Evolutionary conservation across 2,329 filamentous ascomycete genomes (phyloP).

Genomic region (Tolypocladium inflatum): DNA sequence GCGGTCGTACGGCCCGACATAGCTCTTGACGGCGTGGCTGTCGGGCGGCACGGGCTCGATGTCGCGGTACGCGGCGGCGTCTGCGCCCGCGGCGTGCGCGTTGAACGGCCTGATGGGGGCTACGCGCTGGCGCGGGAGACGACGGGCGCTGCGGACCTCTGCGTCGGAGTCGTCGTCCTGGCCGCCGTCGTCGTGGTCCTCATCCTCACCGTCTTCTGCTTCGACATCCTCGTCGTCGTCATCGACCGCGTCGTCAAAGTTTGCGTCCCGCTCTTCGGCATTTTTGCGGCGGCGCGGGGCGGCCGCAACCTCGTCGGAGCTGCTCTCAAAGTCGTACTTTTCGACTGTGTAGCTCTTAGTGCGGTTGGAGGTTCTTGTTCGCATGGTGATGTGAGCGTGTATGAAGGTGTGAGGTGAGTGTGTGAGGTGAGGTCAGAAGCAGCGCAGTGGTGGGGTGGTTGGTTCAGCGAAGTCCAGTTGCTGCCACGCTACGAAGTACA

Average conservation of each 20-base stretch:
- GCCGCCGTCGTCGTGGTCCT: constrained; percentile 8
- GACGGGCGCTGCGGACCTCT: not conserved
- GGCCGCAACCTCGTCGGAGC: constrained; percentile 18
- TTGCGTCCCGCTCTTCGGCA: constrained; percentile 17
- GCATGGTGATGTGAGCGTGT: constrained; percentile 16
- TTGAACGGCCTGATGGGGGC: not conserved
- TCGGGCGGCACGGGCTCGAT: constrained; percentile 23
- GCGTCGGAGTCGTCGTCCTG: constrained; percentile 6
- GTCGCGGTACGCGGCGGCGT: constrained; percentile 9
- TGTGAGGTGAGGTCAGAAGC: not conserved
- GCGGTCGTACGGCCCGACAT: constrained; percentile 25
- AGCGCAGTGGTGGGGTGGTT: not conserved
- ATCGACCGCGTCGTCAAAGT: constrained; percentile 16
- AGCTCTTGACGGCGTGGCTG: constrained; percentile 19
- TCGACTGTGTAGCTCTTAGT: constrained; percentile 22
- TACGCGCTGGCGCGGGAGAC: not conserved
- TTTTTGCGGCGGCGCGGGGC: constrained; percentile 11
- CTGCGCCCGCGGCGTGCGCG: not conserved
- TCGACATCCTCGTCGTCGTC: constrained; percentile 18
- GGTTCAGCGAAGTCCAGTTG: too few relatives aligned
- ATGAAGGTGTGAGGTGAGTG: not conserved
- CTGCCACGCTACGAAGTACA: too few relatives aligned
- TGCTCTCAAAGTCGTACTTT: constrained; percentile 24
- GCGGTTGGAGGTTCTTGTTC: constrained; percentile 27
- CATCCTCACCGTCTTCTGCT: not conserved